These are phyloP conservation scores for Asterionellopsis glacialis DNA, from an alignment of 108 stramenopile species.

Conservation along the genomic window DNA sequence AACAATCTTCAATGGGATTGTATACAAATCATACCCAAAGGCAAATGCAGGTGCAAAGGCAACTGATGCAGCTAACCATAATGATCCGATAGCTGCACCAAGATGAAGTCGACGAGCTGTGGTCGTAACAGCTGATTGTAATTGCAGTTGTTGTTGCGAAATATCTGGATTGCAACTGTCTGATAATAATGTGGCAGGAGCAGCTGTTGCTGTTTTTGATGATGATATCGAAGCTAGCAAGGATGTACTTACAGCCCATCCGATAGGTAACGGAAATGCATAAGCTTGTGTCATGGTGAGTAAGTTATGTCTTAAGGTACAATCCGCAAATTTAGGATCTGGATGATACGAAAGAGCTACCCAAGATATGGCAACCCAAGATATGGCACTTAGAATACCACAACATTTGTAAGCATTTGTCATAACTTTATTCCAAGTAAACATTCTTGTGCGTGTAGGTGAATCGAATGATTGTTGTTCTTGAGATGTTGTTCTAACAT, in stretches of 20 bases:
- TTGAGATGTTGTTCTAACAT: too few relatives aligned
- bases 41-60: slow-evolving; percentile 3
- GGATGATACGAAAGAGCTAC: slow-evolving; percentile 8
- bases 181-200: not conserved
- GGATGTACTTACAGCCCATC: not conserved
- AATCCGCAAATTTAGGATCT: slow-evolving; percentile 10
- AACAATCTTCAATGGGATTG: not conserved
- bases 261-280: slow-evolving; percentile 10
- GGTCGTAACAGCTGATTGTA: not conserved
- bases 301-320: slow-evolving; percentile 5
- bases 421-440: too few relatives aligned
- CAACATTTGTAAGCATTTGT: too few relatives aligned
- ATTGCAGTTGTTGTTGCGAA: not conserved
- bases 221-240: not conserved
- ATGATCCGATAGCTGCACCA: not conserved
- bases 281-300: slow-evolving; percentile 10
- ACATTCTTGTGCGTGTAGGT: too few relatives aligned
- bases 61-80: slow-evolving; percentile 2
- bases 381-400: too few relatives aligned
- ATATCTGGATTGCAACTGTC: not conserved
- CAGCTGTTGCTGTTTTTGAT: not conserved
- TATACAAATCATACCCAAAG: slow-evolving; percentile 8
- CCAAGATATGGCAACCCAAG: too few relatives aligned
- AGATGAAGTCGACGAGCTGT: not conserved
- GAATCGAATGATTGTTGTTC: too few relatives aligned